Conservation (phyloP, 2,329 filamentous ascomycete genomes). For the Cadophora malorum region DNA sequence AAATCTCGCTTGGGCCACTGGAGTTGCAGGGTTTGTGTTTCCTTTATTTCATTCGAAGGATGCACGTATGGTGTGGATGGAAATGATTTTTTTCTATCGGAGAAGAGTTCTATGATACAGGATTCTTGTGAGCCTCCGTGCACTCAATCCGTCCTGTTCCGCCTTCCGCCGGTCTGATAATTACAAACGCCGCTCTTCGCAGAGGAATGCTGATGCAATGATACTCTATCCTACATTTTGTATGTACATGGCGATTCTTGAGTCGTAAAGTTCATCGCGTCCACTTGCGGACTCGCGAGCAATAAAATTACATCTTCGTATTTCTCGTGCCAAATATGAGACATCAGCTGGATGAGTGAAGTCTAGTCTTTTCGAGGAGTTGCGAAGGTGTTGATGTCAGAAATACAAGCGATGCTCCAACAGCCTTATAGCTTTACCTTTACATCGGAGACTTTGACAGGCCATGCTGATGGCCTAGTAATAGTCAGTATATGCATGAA, state of each 20-base stretch:
- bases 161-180: neutral
- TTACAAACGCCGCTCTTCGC: constrained; percentile 27
- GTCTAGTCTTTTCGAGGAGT: neutral
- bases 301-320: neutral
- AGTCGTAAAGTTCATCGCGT: constrained; percentile 1
- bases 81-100: neutral
- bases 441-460: constrained; percentile 26
- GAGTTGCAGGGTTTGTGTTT: neutral
- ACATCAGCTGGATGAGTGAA: neutral
- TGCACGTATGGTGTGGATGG: neutral
- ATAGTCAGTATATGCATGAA: constrained; percentile 26
- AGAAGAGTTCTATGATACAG: constrained; percentile 11
- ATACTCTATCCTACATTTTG: constrained; percentile 27
- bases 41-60: neutral
- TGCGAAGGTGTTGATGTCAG: neutral
- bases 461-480: constrained; percentile 43
- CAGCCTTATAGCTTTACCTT: constrained; percentile 20
- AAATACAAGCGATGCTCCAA: neutral
- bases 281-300: neutral
- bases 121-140: neutral
- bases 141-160: neutral
- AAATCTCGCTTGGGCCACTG: neutral
- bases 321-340: neutral
- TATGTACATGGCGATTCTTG: constrained; percentile 38
- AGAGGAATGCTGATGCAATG: neutral